A percentile compares a stretch with the other conserved stretches of the same genome.
Conservation (phyloP, 108 stramenopile species). For the Epipyxis sp. region DNA sequence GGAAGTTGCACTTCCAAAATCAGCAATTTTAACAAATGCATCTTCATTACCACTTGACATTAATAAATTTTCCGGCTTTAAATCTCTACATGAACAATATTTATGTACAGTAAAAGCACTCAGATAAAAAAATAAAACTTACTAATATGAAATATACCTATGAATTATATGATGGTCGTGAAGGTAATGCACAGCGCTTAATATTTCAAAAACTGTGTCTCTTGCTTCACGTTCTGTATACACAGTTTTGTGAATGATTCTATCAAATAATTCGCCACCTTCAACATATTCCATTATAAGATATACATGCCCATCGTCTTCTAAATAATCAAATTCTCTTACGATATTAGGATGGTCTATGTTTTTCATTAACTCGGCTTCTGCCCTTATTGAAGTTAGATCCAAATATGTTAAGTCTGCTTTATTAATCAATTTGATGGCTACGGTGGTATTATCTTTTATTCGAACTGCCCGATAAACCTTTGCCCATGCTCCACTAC, state of each 20-base stretch:
- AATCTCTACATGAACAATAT: too few relatives aligned
- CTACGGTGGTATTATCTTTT: too few relatives aligned
- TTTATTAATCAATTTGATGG: too few relatives aligned
- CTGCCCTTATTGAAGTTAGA: not conserved
- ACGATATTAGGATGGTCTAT: conserved; percentile 26
- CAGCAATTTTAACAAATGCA: conserved; percentile 27
- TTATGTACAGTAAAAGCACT: too few relatives aligned
- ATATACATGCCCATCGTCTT: conserved; percentile 34
- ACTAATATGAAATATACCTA: too few relatives aligned
- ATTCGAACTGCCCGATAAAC: too few relatives aligned
- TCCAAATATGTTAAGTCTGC: too few relatives aligned
- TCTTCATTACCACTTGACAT: not conserved
- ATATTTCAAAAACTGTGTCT: not conserved
- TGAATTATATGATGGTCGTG: conserved; percentile 9
- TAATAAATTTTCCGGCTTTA: conserved; percentile 47
- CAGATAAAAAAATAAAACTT: too few relatives aligned
- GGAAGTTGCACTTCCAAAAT: conserved; percentile 34
- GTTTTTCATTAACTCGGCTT: not conserved
- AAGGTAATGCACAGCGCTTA: not conserved
- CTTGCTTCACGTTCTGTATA: conserved; percentile 3
- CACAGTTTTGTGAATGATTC: conserved; percentile 36
- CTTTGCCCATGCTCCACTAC: too few relatives aligned
- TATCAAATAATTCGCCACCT: conserved; percentile 46
- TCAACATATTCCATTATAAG: conserved; percentile 36
- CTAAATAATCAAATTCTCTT: not conserved